Evolutionary conservation across 2,329 filamentous ascomycete species (phyloP).

Genomic region (Aaosphaeria arxii): DNA sequence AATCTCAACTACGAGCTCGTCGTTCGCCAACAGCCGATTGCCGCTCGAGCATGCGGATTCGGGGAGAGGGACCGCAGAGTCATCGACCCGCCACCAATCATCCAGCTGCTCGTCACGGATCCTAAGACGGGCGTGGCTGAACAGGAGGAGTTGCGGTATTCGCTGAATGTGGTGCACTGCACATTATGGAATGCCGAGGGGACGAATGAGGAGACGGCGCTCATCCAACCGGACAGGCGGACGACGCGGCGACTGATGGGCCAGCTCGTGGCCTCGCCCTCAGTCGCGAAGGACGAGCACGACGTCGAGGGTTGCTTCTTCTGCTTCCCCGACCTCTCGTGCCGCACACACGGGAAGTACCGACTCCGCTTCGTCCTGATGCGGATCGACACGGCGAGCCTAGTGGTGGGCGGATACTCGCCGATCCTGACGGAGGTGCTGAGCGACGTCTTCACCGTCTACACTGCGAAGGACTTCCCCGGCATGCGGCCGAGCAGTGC

Average conservation of each 20-base stretch:
- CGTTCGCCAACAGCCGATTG: slow-evolving; percentile 74
- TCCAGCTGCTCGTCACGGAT: slow-evolving; percentile 67
- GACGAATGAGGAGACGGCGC: slow-evolving; percentile 62
- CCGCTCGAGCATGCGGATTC: slow-evolving; percentile 77
- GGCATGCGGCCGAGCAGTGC: slow-evolving; percentile 77
- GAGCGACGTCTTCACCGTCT: slow-evolving; percentile 74
- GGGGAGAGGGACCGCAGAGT: slow-evolving; percentile 78
- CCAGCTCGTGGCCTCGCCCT: slow-evolving; percentile 72
- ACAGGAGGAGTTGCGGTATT: slow-evolving; percentile 60
- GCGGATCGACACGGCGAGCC: slow-evolving; percentile 62
- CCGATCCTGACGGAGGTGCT: slow-evolving; percentile 52
- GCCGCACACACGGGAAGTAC: slow-evolving; percentile 73
- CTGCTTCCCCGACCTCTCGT: slow-evolving; percentile 79
- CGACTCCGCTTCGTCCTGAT: slow-evolving; percentile 72
- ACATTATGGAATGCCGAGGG: slow-evolving; percentile 71
- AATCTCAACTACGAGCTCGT: slow-evolving; percentile 49
- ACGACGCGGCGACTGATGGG: slow-evolving; percentile 77
- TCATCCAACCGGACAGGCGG: slow-evolving; percentile 68
- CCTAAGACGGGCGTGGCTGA: slow-evolving; percentile 48
- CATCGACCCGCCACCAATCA: slow-evolving; percentile 79
- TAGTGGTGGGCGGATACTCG: slow-evolving; percentile 52
- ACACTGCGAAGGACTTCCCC: slow-evolving; percentile 81
- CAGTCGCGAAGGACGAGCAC: slow-evolving; percentile 71
- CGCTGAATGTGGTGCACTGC: slow-evolving; percentile 71
- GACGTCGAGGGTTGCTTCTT: slow-evolving; percentile 77